Conservation (phyloP, 495 filamentous ascomycete species). For the Amphirosellinia nigrospora region DNA sequence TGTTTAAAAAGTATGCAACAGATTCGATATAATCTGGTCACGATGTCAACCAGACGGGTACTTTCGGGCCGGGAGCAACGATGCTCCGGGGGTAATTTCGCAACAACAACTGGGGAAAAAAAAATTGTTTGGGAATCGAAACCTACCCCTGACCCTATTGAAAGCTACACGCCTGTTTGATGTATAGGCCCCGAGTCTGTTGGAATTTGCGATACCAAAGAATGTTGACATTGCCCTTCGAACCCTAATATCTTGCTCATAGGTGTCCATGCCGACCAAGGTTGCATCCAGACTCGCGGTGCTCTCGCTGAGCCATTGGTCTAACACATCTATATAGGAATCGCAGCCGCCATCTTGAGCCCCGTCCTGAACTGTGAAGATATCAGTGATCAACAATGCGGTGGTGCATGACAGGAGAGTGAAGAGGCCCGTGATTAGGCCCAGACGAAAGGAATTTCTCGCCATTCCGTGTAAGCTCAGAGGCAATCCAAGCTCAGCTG, state of each 20-base stretch:
- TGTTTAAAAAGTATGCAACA: too few relatives aligned
- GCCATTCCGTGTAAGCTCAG: background rate
- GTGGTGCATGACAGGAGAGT: background rate
- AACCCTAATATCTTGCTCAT: background rate
- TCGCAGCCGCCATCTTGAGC: background rate
- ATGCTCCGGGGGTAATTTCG: too few relatives aligned
- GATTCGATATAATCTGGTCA: too few relatives aligned
- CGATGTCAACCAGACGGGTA: too few relatives aligned
- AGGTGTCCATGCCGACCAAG: background rate
- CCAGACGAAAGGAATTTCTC: background rate
- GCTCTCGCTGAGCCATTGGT: background rate
- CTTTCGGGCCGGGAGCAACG: too few relatives aligned
- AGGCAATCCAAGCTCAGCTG: background rate
- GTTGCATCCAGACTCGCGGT: background rate
- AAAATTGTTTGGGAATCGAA: too few relatives aligned
- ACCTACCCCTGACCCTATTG: too few relatives aligned
- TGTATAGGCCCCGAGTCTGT: too few relatives aligned
- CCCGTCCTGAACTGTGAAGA: conserved; percentile 2
- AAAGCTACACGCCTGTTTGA: too few relatives aligned
- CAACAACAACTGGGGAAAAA: too few relatives aligned
- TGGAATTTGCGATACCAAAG: background rate
- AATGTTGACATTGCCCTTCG: conserved; percentile 1
- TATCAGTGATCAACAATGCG: background rate
- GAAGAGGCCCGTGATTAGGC: background rate
- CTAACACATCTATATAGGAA: background rate